Conservation (phyloP, 345 rosid genomes). For the Aethionema arabicum region DNA sequence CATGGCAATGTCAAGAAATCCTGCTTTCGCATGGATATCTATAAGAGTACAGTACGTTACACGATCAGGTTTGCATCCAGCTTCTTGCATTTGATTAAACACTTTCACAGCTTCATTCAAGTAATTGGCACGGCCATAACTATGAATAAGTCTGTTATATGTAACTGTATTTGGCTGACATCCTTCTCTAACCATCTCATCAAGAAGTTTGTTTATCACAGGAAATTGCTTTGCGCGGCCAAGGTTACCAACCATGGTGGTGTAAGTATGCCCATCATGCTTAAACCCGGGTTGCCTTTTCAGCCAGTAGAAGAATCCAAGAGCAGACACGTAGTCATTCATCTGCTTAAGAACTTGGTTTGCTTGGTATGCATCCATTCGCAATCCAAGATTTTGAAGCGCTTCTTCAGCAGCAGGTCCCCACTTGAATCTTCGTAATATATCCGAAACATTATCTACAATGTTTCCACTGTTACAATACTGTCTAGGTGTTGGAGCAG, state of each 20-base stretch:
- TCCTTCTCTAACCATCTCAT: constrained; percentile 79
- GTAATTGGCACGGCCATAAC: constrained; percentile 93
- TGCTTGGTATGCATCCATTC: constrained; percentile 78
- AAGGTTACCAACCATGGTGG: constrained; percentile 92
- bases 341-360: constrained; percentile 87
- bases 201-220: constrained; percentile 63
- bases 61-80: constrained; percentile 82
- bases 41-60: constrained; percentile 89
- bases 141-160: constrained; percentile 84
- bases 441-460: constrained; percentile 56
- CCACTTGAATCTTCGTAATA: constrained; percentile 63
- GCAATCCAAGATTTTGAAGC: constrained; percentile 48
- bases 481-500: constrained; percentile 45
- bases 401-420: constrained; percentile 75
- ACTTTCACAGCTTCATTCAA: constrained; percentile 70
- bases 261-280: constrained; percentile 91
- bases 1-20: constrained; percentile 89
- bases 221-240: constrained; percentile 84
- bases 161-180: constrained; percentile 89
- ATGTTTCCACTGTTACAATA: constrained; percentile 37
- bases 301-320: constrained; percentile 81
- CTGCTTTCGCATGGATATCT: constrained; percentile 95
- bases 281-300: constrained; percentile 64
- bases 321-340: constrained; percentile 74
- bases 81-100: constrained; percentile 73